A percentile compares a stretch with the other conserved stretches of the same genome.
Conservation (phyloP, 768 basidiomycete species). For the Dictyophora rubrovolvata region DNA sequence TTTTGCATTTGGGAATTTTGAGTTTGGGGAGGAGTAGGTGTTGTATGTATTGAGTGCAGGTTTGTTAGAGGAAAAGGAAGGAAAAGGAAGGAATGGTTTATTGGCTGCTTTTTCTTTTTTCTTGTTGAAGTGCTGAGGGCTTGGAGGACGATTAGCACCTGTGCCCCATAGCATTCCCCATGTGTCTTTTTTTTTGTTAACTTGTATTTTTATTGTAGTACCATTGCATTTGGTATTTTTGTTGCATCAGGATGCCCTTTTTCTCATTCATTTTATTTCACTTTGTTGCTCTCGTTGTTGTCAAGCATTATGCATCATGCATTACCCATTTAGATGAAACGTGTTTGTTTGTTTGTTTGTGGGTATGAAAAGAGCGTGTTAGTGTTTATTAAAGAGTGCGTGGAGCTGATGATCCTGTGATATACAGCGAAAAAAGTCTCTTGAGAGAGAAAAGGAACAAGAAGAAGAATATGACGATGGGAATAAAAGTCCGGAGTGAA, state of each 20-base stretch:
- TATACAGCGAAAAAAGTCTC: not conserved
- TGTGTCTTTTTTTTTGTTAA: not conserved
- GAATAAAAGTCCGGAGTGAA: not conserved
- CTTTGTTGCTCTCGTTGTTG: not conserved
- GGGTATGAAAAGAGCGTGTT: not conserved
- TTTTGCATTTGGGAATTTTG: slow-evolving; percentile 29
- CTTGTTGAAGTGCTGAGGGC: too few species aligned
- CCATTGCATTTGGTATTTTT: too few species aligned
- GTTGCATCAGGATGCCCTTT: too few species aligned
- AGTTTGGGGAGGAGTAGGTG: slow-evolving; percentile 1
- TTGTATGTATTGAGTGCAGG: slow-evolving; percentile 1
- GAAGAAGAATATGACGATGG: not conserved
- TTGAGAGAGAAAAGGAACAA: not conserved
- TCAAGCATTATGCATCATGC: not conserved
- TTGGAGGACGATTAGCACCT: too few species aligned
- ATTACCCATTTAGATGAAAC: not conserved
- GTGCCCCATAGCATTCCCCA: not conserved
- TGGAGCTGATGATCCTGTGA: not conserved
- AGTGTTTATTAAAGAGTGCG: not conserved
- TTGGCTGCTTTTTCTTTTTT: too few species aligned
- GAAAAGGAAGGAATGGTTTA: too few species aligned
- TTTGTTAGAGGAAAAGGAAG: too few species aligned
- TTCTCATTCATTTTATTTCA: not conserved
- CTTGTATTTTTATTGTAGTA: too few species aligned
- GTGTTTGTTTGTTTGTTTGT: not conserved